Conservation (phyloP, 2,329 filamentous ascomycete species). For the Chaetomiaceae sp. region DNA sequence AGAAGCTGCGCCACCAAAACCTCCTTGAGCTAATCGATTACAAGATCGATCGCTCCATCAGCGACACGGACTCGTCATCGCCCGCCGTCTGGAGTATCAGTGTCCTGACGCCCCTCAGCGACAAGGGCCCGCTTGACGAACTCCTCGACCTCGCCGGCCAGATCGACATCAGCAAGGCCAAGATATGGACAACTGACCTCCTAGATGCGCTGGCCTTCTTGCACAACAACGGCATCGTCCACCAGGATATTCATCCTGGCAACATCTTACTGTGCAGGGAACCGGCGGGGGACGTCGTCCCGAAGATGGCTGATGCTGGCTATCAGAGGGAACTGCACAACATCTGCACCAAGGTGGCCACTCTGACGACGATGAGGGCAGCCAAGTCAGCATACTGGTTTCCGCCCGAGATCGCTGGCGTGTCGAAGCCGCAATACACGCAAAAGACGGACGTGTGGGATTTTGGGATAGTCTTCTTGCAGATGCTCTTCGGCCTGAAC, state of each 20-base stretch:
- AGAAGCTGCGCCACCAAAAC: slow-evolving; percentile 69
- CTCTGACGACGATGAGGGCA: slow-evolving; percentile 50
- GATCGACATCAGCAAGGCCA: slow-evolving; percentile 69
- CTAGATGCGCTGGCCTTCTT: slow-evolving; percentile 84
- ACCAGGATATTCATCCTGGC: slow-evolving; percentile 74
- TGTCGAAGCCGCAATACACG: slow-evolving; percentile 58
- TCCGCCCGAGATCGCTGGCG: slow-evolving; percentile 68
- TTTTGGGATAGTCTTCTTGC: slow-evolving; percentile 82
- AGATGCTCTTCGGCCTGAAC: slow-evolving; percentile 88
- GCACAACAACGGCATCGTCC: slow-evolving; percentile 77
- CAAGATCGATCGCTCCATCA: slow-evolving; percentile 59
- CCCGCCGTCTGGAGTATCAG: slow-evolving; percentile 63
- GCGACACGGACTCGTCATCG: slow-evolving; percentile 25
- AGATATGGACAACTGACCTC: slow-evolving; percentile 87
- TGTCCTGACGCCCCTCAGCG: slow-evolving; percentile 70
- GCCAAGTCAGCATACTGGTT: slow-evolving; percentile 79
- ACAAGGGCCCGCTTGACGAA: slow-evolving; percentile 78
- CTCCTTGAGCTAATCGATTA: slow-evolving; percentile 78
- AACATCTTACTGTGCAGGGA: slow-evolving; percentile 76
- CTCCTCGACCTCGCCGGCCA: slow-evolving; percentile 74
- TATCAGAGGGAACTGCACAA: slow-evolving; percentile 66
- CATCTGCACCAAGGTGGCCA: slow-evolving; percentile 50
- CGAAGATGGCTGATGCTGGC: slow-evolving; percentile 70
- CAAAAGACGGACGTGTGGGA: slow-evolving; percentile 93
- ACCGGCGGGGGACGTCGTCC: slow-evolving; percentile 61